These are phyloP conservation scores for Athelia psychrophila DNA, from an alignment of 1,284 basidiomycete species.

Conservation along the genomic window DNA sequence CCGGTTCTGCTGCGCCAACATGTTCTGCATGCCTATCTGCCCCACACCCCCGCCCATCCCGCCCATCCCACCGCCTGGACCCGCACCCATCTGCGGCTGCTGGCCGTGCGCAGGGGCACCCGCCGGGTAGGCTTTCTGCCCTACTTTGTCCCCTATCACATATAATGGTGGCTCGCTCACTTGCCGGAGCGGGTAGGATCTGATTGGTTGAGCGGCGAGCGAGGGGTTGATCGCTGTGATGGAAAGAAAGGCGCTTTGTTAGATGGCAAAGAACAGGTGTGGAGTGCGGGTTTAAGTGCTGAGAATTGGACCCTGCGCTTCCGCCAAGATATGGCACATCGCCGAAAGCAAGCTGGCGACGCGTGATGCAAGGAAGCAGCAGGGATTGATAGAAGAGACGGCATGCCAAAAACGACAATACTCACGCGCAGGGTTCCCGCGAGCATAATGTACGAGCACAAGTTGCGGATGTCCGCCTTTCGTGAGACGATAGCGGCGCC, in stretches of 20 bases:
- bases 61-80: not conserved
- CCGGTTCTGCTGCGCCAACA: conserved; percentile 68
- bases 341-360: not conserved
- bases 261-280: not conserved
- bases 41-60: conserved; percentile 15
- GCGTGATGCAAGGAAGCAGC: no score
- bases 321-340: not conserved
- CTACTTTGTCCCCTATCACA: conserved; percentile 65
- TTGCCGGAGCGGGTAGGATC: conserved; percentile 64
- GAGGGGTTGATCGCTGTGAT: conserved; percentile 54
- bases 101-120: conserved; percentile 30
- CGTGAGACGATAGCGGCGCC: conserved; percentile 64
- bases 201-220: conserved; percentile 54
- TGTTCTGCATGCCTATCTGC: conserved; percentile 48
- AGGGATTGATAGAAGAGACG: not conserved
- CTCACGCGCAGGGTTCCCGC: conserved; percentile 59
- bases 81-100: conserved; percentile 2
- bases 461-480: conserved; percentile 71
- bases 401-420: conserved; percentile 17
- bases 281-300: not conserved
- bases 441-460: conserved; percentile 68
- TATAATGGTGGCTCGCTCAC: conserved; percentile 63
- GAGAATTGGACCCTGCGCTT: not conserved
- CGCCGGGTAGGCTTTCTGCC: conserved; percentile 54
- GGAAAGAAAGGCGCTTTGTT: conserved; percentile 9